Evolutionary conservation across 148 eudicot species (phyloP), one percentile per base, ranked within the genome.

Genomic region (Arbutus unedo): DNA sequence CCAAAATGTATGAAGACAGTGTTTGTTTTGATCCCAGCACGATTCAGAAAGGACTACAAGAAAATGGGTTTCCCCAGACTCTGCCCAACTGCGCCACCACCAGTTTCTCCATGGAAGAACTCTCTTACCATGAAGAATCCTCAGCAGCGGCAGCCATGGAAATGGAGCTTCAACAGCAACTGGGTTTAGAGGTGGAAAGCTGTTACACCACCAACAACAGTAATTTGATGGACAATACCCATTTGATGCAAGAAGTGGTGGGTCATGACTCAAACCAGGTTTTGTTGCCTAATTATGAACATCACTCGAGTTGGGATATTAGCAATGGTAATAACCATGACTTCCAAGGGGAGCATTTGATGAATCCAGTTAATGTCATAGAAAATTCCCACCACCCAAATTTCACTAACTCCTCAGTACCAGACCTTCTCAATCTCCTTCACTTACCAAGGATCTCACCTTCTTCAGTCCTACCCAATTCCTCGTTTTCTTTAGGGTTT

Each of bases 361-460:
- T 66, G 44, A 66, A 31, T 6, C 79, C 45, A 25, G 73, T 78
- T 49, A 64, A 80, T 67, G 85, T 86, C 16, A 73, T 70, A 70
- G 85, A 84, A 82, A 84, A 82, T 41, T 82, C 82, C 50, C 78
- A 60, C n/a, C 80, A 45, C 9, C 45, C 48, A 8, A 50, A 14
- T n/a, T 77, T 51, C 53, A 83, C 55, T n/a, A 25, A 14, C 81
- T 6, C 89, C 19, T 71, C 85, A 66, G 82, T 91, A 44, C 85
- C 89, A 41, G 92, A 91, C 74, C 89, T 90, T 45, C 90, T 91
- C 53, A 88, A 89, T 59, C 90, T 91, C 54, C 84, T 90, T 3
- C 92, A 88, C 72, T 76, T 88, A 25, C 90, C 91, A 0, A 83
- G 87, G 53, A 80, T 86, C 51, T 89, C 92, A 0, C 70, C 85